Evolutionary conservation across 148 eudicot genomes (phyloP).

Genomic region (Chenopodium quinoa): DNA sequence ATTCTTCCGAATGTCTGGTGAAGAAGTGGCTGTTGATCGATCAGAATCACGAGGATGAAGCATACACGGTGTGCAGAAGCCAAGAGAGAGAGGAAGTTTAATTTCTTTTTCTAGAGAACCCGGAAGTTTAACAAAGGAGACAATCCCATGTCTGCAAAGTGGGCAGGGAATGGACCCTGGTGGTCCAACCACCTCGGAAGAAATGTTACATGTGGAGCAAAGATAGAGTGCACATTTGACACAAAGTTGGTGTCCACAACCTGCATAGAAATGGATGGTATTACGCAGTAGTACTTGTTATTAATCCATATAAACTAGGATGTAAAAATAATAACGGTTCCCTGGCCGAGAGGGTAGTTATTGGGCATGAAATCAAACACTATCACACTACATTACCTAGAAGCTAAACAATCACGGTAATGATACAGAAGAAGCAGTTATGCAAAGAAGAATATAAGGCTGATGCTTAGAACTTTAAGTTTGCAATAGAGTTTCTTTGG

Average conservation of each 20-base stretch:
- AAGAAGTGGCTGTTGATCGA: conserved; percentile 35
- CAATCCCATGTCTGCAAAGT: conserved; percentile 73
- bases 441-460: neutral
- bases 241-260: conserved; percentile 85
- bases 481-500: neutral
- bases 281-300: neutral
- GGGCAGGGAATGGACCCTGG: conserved; percentile 98
- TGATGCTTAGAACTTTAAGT: neutral
- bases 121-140: conserved; percentile 64
- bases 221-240: conserved; percentile 93
- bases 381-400: neutral
- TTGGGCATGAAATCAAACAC: neutral
- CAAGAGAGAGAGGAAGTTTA: conserved; percentile 59
- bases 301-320: neutral
- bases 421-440: neutral
- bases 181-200: conserved; percentile 60
- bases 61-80: conserved; percentile 92
- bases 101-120: conserved; percentile 61
- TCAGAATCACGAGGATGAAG: conserved; percentile 69
- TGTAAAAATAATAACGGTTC: neutral
- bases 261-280: conserved; percentile 33
- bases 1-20: conserved; percentile 61
- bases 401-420: neutral
- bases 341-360: neutral
- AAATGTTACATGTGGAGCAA: conserved; percentile 73